Base-by-base conservation (phyloP, 257 asterid genomes). In the Cruciata laevipes region DNA sequence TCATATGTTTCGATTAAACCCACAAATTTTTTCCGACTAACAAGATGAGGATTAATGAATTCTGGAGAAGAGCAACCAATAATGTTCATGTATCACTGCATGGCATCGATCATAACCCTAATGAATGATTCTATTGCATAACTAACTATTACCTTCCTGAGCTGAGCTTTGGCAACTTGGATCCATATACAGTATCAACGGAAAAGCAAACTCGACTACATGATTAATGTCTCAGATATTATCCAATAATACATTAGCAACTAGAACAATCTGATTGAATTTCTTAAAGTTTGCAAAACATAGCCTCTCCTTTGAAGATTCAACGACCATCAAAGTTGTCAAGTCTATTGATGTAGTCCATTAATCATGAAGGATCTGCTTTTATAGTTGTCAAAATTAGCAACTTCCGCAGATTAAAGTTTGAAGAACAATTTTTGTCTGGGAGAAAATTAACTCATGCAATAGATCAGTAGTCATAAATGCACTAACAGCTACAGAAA, bases 161-260 rank as follows among this genome's bases (percentile, higher is more conserved):
- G 93, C 76, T 94, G 99, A 74, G 99, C 91, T 84, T 78, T 94
- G 83, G 91, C 99, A 65, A 94, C 99, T 74, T 89, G 98, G 66
- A 98, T 94, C 99, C 99, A n/a, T n/a, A 94, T 38, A 94, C 98
- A 61, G 90, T 92, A 78, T 88, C 99, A 98, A 62, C 99, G 96
- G 86, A n/a, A 75, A 94, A 32, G 99, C 98, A 78, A 89, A 94
- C 78, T 94, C 99, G 69, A 90, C 99, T 2, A 98, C 93, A 44
- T 97, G 95, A 76, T 87, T 94, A 56, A 94, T 79, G 76, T 89
- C 99, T 37, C 90, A 89, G 75, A 94, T 89, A 76, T 89, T 85
- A 72, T 94, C 98, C 79, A 94, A 77, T 38, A 94, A 79, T 61
- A 94, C 99, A 81, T 89, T 84, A 52, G 87, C 98, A 72, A 98